A percentile compares a stretch with the other conserved stretches of the same genome.
Evolutionary conservation across 1,284 basidiomycete genomes (phyloP).

Genomic region (Inonotus hispidus): DNA sequence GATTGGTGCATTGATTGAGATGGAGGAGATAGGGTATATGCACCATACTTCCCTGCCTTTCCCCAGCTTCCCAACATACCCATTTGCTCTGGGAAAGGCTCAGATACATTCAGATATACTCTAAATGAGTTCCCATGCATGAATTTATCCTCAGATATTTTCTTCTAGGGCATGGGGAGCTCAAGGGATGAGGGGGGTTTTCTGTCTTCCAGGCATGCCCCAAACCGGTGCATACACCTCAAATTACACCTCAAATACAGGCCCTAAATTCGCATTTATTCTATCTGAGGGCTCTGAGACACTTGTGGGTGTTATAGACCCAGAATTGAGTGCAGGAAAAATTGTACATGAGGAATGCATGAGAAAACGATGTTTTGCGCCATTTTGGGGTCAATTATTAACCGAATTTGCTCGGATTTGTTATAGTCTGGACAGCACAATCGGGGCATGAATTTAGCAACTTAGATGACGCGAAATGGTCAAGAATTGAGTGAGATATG

Average conservation of each 20-base stretch:
- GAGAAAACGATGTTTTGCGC: too few relatives aligned
- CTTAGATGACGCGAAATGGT: neutral
- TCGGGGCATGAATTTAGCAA: neutral
- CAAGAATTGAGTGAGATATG: neutral
- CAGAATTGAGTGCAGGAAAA: too few relatives aligned
- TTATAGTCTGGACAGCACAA: neutral
- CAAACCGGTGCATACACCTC: neutral
- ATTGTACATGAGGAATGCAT: too few relatives aligned
- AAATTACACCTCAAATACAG: neutral
- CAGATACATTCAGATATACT: neutral
- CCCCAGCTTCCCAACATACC: too few relatives aligned
- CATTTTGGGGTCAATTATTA: neutral
- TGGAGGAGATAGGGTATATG: too few relatives aligned
- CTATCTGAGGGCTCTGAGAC: too few relatives aligned
- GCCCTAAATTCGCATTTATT: too few relatives aligned
- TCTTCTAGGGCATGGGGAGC: neutral
- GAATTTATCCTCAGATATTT: neutral
- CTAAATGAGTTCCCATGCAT: neutral
- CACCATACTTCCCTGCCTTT: too few relatives aligned
- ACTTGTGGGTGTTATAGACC: too few relatives aligned
- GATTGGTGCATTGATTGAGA: too few relatives aligned
- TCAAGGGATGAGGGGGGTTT: neutral
- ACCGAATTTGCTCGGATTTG: neutral
- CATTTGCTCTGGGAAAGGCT: too few relatives aligned
- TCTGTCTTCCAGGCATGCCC: neutral